Conservation (phyloP, 1,284 basidiomycete species). For the Marasmius oreades region DNA sequence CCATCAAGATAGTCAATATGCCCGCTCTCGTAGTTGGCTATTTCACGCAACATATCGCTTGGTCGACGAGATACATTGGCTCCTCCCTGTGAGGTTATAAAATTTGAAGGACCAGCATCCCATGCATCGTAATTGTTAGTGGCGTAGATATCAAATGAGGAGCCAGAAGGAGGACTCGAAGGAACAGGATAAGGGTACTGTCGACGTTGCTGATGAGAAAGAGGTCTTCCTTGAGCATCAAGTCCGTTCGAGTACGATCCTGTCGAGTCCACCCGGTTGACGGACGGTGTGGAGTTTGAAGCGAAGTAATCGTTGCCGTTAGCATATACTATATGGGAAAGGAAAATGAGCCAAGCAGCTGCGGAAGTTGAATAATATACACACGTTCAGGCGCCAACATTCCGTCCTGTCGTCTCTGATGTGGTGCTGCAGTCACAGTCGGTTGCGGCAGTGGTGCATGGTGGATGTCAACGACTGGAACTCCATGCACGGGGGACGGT, state of each 20-base stretch:
- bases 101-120: conserved; percentile 21
- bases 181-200: conserved; percentile 2
- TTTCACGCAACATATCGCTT: conserved; percentile 29
- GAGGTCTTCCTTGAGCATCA: conserved; percentile 10
- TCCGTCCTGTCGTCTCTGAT: background rate
- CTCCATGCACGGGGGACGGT: background rate
- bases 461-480: background rate
- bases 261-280: conserved; percentile 8
- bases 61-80: conserved; percentile 25
- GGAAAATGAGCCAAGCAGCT: background rate
- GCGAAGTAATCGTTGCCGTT: background rate
- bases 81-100: background rate
- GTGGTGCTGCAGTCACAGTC: background rate
- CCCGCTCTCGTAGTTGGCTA: conserved; percentile 28
- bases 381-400: background rate
- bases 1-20: conserved; percentile 7
- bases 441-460: background rate
- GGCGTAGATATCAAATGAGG: background rate
- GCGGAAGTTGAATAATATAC: background rate
- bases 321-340: background rate
- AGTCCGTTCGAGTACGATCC: conserved; percentile 10
- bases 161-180: background rate
- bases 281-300: background rate
- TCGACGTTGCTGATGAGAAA: background rate
- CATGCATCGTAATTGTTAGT: background rate